Percentiles rank a stretch among this genome's conserved stretches.
Conservation (phyloP, 2,329 filamentous ascomycete genomes). For the Colletotrichum aenigma region DNA sequence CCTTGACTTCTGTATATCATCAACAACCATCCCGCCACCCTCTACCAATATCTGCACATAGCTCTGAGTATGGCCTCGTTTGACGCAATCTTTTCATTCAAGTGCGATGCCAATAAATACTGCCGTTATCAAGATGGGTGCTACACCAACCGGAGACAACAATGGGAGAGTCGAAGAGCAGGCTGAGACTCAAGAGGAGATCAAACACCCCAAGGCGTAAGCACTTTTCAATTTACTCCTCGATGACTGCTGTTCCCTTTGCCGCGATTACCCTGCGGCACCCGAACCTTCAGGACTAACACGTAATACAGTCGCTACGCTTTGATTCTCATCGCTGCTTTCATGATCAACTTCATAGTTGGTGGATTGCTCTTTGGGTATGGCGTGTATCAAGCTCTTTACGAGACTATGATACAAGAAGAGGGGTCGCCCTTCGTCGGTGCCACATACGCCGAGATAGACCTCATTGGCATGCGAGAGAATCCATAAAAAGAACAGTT, state of each 20-base stretch:
- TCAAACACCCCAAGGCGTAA: background rate
- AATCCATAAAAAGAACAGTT: no score
- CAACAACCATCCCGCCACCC: background rate
- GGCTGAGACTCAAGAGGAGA: background rate
- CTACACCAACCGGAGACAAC: background rate
- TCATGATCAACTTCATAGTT: background rate
- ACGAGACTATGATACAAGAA: background rate
- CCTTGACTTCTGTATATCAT: background rate
- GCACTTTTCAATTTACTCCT: background rate
- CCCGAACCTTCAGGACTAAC: rapidly evolving
- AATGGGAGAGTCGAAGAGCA: rapidly evolving
- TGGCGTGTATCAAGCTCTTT: background rate
- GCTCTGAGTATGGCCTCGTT: background rate
- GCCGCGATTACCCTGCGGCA: no score
- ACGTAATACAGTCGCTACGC: background rate
- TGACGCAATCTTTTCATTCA: background rate
- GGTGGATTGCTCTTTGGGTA: background rate
- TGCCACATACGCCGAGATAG: background rate
- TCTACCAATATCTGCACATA: background rate
- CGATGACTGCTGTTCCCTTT: no score
- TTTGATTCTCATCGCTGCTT: background rate
- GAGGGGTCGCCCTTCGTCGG: rapidly evolving
- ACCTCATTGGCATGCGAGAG: background rate
- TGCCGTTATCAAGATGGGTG: background rate
- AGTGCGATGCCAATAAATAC: background rate